Evolutionary conservation across 129 eudicot genomes (phyloP).

Genomic region (Silybum marianum): DNA sequence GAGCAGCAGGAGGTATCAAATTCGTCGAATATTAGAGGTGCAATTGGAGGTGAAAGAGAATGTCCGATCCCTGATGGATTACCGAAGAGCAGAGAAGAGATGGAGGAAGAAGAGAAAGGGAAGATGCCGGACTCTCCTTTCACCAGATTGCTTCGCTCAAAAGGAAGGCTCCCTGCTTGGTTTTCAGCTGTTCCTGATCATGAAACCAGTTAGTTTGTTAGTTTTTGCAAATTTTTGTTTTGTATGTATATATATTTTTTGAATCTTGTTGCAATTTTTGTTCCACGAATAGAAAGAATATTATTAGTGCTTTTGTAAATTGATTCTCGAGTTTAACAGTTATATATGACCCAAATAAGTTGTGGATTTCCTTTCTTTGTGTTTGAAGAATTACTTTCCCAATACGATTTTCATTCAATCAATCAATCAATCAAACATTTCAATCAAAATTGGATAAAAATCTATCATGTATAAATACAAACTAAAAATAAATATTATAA

Average conservation of each 20-base stretch:
- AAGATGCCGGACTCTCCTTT: slow-evolving; percentile 36
- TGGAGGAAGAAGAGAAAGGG: slow-evolving; percentile 42
- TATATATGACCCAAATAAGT: too few species aligned
- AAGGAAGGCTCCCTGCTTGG: slow-evolving; percentile 49
- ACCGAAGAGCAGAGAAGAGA: slow-evolving; percentile 35
- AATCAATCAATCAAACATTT: too few species aligned
- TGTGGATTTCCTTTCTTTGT: too few species aligned
- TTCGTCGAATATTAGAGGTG: neutral
- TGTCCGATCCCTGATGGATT: slow-evolving; percentile 38
- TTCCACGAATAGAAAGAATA: neutral
- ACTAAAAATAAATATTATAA: too few species aligned
- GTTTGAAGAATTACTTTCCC: too few species aligned
- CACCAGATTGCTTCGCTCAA: slow-evolving; percentile 42
- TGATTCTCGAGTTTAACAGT: neutral
- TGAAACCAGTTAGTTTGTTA: slow-evolving; percentile 12
- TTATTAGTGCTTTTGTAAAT: neutral
- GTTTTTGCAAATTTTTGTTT: neutral
- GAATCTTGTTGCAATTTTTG: slow-evolving; percentile 14
- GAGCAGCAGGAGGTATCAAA: neutral
- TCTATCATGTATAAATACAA: too few species aligned
- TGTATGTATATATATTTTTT: neutral
- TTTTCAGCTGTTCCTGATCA: slow-evolving; percentile 42
- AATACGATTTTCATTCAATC: too few species aligned
- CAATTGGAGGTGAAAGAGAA: neutral
- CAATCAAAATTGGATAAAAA: too few species aligned